Evolutionary conservation across 164 flowering plant species (phyloP).

Genomic region (Liquidambar formosana): DNA sequence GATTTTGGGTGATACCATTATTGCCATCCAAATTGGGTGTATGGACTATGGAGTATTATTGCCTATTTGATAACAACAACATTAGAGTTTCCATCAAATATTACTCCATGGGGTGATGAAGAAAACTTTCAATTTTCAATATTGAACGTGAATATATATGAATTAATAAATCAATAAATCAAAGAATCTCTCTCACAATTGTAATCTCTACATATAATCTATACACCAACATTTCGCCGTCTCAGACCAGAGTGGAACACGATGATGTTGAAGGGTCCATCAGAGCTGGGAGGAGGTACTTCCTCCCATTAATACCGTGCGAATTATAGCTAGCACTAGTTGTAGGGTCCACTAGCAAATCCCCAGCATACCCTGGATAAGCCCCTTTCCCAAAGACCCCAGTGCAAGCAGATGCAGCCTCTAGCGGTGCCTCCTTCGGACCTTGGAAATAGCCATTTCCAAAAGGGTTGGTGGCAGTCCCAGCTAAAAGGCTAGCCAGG

Average conservation of each 20-base stretch:
- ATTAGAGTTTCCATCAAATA: too few species aligned
- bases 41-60: too few species aligned
- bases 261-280: conserved; percentile 47
- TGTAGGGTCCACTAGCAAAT: conserved; percentile 39
- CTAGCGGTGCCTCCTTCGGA: conserved; percentile 44
- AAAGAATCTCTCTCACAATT: too few species aligned
- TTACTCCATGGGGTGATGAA: too few species aligned
- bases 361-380: conserved; percentile 65
- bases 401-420: conserved; percentile 63
- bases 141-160: too few species aligned
- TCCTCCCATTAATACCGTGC: conserved; percentile 46
- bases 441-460: conserved; percentile 59
- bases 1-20: too few species aligned
- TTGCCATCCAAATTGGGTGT: too few species aligned
- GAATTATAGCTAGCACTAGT: conserved; percentile 63
- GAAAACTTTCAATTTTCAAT: too few species aligned
- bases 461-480: conserved; percentile 61
- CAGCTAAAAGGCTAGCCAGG: conserved; percentile 54
- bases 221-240: too few species aligned
- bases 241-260: conserved; percentile 46
- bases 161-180: too few species aligned
- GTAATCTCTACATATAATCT: too few species aligned
- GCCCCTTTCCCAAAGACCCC: conserved; percentile 60
- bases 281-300: conserved; percentile 55
- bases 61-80: too few species aligned